These are phyloP conservation scores for Pseudocercospora macadamiae DNA, from an alignment of 2,329 filamentous ascomycete genomes.

Conservation along the genomic window DNA sequence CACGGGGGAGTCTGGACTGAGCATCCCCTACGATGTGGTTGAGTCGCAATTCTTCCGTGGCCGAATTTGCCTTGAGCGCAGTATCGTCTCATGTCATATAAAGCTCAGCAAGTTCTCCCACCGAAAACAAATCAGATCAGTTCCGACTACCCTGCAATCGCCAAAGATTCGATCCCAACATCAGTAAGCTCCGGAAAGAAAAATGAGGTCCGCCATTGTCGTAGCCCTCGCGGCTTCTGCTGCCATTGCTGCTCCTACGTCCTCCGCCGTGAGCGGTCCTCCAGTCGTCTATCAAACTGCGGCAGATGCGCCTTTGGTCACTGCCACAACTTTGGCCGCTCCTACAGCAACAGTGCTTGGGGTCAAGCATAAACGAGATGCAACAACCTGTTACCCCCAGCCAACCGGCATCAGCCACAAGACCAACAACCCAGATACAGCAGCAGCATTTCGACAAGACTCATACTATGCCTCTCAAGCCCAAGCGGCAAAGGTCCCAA, in stretches of 20 bases:
- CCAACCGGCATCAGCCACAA: slow-evolving; percentile 12
- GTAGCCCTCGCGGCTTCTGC: not conserved
- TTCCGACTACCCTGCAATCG: too few relatives aligned
- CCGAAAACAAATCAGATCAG: too few relatives aligned
- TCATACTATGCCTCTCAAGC: slow-evolving; percentile 13
- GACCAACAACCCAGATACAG: slow-evolving; percentile 6
- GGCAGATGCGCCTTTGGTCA: slow-evolving; percentile 14
- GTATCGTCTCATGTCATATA: not conserved
- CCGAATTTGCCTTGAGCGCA: too few relatives aligned
- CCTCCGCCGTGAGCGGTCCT: slow-evolving; percentile 5
- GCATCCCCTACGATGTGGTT: not conserved
- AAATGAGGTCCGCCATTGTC: not conserved
- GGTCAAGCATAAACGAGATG: slow-evolving; percentile 8
- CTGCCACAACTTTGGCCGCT: slow-evolving; percentile 14
- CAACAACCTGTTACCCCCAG: slow-evolving; percentile 15
- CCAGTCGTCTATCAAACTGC: slow-evolving; percentile 18
- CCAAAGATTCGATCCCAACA: too few relatives aligned
- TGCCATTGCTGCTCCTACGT: not conserved
- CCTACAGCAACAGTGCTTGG: not conserved
- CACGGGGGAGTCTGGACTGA: not conserved
- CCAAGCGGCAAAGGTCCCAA: slow-evolving; percentile 11
- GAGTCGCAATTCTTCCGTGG: not conserved
- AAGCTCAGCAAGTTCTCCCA: not conserved
- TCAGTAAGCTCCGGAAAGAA: too few relatives aligned
- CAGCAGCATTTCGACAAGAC: slow-evolving; percentile 14